These are phyloP conservation scores for Salix exigua DNA, from an alignment of 345 rosid species.

Conservation along the genomic window DNA sequence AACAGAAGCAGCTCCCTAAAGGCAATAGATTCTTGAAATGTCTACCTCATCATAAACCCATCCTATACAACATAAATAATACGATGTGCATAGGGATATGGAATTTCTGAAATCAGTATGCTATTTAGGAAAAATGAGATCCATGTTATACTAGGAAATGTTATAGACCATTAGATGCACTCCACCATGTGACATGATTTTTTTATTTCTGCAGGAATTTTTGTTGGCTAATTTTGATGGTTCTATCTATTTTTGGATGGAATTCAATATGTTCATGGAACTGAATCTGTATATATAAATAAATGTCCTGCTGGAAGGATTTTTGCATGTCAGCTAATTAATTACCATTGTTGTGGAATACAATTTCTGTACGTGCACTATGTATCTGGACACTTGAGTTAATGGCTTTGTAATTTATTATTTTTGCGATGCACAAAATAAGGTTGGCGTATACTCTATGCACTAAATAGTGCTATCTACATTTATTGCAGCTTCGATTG, in stretches of 20 bases:
- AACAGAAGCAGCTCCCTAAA: background rate
- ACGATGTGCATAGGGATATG: background rate
- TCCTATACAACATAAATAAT: background rate
- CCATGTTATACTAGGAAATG: background rate
- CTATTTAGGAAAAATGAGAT: background rate
- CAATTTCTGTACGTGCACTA: background rate
- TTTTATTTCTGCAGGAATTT: background rate
- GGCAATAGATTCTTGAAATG: background rate
- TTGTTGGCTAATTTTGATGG: background rate
- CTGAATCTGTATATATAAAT: background rate
- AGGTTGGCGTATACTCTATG: background rate
- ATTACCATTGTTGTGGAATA: background rate
- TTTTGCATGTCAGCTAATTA: background rate
- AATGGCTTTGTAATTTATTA: background rate
- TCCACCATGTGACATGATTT: background rate
- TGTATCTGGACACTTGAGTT: background rate
- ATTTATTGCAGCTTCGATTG: constrained; percentile 62
- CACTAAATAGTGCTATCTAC: background rate
- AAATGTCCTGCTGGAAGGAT: constrained; percentile 4
- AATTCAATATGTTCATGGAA: background rate
- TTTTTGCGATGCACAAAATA: background rate
- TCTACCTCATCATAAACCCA: background rate
- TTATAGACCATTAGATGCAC: background rate
- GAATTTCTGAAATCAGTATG: background rate
- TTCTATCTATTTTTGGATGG: background rate